phyloP scores from a whole-genome alignment of 2,329 filamentous ascomycete species.

The Nemania abortiva region DNA sequence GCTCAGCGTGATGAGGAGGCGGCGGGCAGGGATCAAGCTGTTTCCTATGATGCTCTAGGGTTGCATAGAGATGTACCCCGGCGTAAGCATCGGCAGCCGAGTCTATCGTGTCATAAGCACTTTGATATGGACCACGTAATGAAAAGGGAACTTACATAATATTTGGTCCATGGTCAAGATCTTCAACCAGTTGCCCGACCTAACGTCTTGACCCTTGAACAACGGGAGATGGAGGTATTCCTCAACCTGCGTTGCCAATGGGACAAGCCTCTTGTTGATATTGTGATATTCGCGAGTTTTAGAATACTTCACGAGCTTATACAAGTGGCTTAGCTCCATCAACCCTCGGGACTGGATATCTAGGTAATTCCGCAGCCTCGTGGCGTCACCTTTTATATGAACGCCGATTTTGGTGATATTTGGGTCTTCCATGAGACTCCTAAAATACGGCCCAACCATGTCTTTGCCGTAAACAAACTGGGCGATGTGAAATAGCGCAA shows the following conservation, averaged over 20 bases:
- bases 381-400: conserved; percentile 76
- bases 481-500: conserved; percentile 86
- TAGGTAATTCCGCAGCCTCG: conserved; percentile 75
- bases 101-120: conserved; percentile 61
- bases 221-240: conserved; percentile 79
- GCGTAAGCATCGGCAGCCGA: conserved; percentile 88
- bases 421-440: conserved; percentile 77
- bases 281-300: conserved; percentile 60
- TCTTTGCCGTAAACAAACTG: conserved; percentile 66
- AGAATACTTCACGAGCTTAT: conserved; percentile 79
- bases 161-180: conserved; percentile 74
- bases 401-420: conserved; percentile 82
- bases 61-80: conserved; percentile 77
- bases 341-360: conserved; percentile 73
- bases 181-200: conserved; percentile 80
- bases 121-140: conserved; percentile 29
- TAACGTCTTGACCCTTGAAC: conserved; percentile 77
- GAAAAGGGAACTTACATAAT: conserved; percentile 66
- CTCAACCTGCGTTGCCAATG: conserved; percentile 76
- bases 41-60: conserved; percentile 76
- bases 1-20: conserved; percentile 75
- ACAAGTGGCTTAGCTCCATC: conserved; percentile 86
- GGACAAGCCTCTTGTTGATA: conserved; percentile 75
- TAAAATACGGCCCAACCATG: conserved; percentile 78
- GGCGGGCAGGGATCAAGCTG: conserved; percentile 77